phyloP scores from a whole-genome alignment of 1,139 yeast genomes.

The Hemisphaericaspora lyxosophila region DNA sequence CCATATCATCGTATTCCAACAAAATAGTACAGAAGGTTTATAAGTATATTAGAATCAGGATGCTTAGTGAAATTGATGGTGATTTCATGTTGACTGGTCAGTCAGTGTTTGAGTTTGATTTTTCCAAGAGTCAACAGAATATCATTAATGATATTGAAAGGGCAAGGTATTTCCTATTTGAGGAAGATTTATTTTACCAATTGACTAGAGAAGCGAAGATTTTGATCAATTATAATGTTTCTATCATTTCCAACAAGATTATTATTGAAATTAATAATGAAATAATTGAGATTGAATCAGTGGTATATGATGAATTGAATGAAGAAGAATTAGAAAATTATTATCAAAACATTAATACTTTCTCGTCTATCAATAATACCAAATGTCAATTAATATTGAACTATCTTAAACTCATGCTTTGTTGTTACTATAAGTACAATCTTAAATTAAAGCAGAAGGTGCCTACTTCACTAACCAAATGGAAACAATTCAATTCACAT shows the following conservation, averaged over 20 bases:
- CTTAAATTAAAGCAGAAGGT: constrained; percentile 45
- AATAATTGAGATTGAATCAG: constrained; percentile 67
- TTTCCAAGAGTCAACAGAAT: constrained; percentile 24
- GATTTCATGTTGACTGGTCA: constrained; percentile 54
- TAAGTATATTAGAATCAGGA: constrained; percentile 52
- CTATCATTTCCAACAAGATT: constrained; percentile 63
- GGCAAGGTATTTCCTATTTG: constrained; percentile 75
- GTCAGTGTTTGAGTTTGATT: constrained; percentile 30
- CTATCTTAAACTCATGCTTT: constrained; percentile 59
- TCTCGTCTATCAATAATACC: constrained; percentile 33
- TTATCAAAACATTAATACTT: constrained; percentile 31
- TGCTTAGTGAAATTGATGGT: constrained; percentile 52
- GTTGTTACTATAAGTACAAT: constrained; percentile 57
- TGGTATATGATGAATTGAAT: constrained; percentile 47
- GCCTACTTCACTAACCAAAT: constrained; percentile 52
- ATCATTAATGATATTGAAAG: constrained; percentile 54
- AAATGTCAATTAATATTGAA: constrained; percentile 55
- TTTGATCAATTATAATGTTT: constrained; percentile 71
- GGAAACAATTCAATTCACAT: constrained; percentile 49
- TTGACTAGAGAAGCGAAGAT: constrained; percentile 73
- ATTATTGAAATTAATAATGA: constrained; percentile 68
- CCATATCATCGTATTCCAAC: constrained; percentile 22
- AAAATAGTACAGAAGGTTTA: constrained; percentile 28
- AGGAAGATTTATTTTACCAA: constrained; percentile 76
- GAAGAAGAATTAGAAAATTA: constrained; percentile 38